Base-by-base conservation (phyloP, 176 grass and related monocot genomes). In the Eleusine indica region DNA sequence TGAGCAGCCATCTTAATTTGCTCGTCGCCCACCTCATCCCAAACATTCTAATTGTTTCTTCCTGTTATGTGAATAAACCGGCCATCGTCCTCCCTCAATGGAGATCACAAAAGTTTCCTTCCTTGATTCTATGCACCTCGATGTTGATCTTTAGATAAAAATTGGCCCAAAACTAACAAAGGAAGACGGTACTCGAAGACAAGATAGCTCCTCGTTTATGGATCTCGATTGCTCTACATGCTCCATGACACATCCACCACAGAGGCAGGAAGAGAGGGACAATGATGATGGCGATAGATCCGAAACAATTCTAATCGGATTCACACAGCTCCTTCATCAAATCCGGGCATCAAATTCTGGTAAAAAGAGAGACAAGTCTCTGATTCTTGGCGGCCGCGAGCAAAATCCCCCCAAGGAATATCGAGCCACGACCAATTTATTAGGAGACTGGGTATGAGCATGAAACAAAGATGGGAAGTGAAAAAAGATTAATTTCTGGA, bases 1-100 rank as follows among this genome's bases (percentile, higher is more conserved):
- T 70, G 71, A 85, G 41, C 63, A 89, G 78, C 87, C 87, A 85
- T 82, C 74, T 80, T 42, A 74, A 41, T 80, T 39, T 84, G 76
- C 75, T 75, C 80, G 75, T 80, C 58, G 48, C 67, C 72, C 83
- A 75, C 83, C 77, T 73, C 82, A 82, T 86, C 66, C 14, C 76
- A 74, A 60, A 30, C 39, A 38, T 15, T 77, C 3, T 44, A 15
- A 51, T 81, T 85, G 77, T 65, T 63, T 77, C 18, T 3, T 68
- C 21, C n/a, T 19, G 51, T 57, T 47, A 81, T 10, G 52, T 21
- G 18, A 76, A 80, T 54, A 54, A 69, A 69, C 14, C 6, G 5
- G 52, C 49, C 85, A 87, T 87, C 76, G 78, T 48, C 64, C 28
- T 68, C 48, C 47, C 39, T 57, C 51, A 7, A 67, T 21, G 71